Percentiles rank a stretch among this genome's conserved stretches.
phyloP scores from a whole-genome alignment of 176 grass and related monocot genomes.

The Aegilops longissima region DNA sequence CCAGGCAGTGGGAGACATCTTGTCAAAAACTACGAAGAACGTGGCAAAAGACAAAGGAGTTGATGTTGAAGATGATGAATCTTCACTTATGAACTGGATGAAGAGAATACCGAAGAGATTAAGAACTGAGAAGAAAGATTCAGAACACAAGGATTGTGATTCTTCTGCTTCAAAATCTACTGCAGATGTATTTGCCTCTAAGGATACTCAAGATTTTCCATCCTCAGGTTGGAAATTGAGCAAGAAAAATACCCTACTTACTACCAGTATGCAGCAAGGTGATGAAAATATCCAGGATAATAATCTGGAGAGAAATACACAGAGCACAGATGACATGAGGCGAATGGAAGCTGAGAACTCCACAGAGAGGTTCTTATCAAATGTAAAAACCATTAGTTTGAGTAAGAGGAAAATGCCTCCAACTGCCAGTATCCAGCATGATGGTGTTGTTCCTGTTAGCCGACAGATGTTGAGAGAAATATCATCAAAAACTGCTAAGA shows the following conservation, averaged over 20 bases:
- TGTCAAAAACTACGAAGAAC: constrained; percentile 6
- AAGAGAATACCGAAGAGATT: constrained; percentile 57
- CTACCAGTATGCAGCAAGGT: constrained; percentile 17
- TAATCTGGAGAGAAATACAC: constrained; percentile 16
- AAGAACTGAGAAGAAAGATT: constrained; percentile 35
- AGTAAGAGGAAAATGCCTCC: constrained; percentile 15
- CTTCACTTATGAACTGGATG: constrained; percentile 64
- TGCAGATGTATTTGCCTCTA: constrained; percentile 21
- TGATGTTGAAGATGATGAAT: constrained; percentile 49
- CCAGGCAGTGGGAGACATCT: constrained; percentile 31
- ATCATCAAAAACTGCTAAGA: constrained; percentile 13
- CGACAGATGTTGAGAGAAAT: background rate
- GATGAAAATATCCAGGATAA: constrained; percentile 19
- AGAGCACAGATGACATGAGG: constrained; percentile 12
- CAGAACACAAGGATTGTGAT: constrained; percentile 37
- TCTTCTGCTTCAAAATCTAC: constrained; percentile 32
- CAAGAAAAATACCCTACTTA: constrained; percentile 31
- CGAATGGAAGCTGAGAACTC: constrained; percentile 13
- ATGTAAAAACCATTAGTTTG: constrained; percentile 14
- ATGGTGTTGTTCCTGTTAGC: constrained; percentile 15
- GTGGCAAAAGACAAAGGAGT: constrained; percentile 38
- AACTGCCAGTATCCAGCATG: background rate
- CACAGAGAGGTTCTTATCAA: constrained; percentile 25
- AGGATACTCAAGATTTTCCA: constrained; percentile 21
- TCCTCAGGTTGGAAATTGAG: constrained; percentile 25